Percentiles rank a stretch among this genome's conserved stretches.
Conservation (phyloP, 2,329 filamentous ascomycete species). For the Penicillium sp. region DNA sequence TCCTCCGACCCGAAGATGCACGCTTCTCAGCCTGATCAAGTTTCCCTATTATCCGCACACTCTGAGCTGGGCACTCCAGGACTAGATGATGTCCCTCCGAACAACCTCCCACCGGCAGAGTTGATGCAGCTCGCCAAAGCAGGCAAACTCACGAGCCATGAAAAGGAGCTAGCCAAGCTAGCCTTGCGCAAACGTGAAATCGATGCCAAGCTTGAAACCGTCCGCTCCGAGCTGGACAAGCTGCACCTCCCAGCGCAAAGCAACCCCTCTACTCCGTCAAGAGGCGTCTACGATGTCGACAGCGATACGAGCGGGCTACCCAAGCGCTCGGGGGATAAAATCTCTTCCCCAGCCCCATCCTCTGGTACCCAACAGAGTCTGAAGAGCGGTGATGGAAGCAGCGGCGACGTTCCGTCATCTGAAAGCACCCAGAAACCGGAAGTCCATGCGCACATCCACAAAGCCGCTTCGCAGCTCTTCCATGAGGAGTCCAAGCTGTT, state of each 20-base stretch:
- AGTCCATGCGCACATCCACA: constrained; percentile 29
- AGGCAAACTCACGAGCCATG: constrained; percentile 38
- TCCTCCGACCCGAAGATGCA: background rate
- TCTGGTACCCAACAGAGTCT: constrained; percentile 19
- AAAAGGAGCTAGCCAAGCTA: constrained; percentile 48
- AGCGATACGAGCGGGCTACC: constrained; percentile 21
- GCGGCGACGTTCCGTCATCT: constrained; percentile 18
- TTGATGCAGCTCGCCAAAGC: constrained; percentile 30
- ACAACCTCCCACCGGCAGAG: constrained; percentile 25
- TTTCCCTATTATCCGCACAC: constrained; percentile 20
- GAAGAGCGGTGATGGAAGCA: constrained; percentile 7
- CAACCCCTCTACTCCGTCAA: constrained; percentile 5
- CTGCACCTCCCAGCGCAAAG: constrained; percentile 22
- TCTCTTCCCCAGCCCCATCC: constrained; percentile 16
- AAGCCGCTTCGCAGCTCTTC: constrained; percentile 33
- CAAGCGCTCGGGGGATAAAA: constrained; percentile 22
- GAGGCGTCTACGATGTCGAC: constrained; percentile 18
- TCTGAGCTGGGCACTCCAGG: constrained; percentile 22
- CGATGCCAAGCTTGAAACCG: constrained; percentile 39
- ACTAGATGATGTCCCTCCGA: constrained; percentile 21
- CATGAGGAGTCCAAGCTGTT: constrained; percentile 39
- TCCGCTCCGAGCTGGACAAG: constrained; percentile 37
- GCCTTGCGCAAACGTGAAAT: constrained; percentile 43
- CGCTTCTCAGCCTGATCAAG: constrained; percentile 11
- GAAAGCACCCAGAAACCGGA: constrained; percentile 13